These are phyloP conservation scores for Mortierella sp. DNA, from an alignment of 371 early-diverging fungal genomes.

Conservation along the genomic window DNA sequence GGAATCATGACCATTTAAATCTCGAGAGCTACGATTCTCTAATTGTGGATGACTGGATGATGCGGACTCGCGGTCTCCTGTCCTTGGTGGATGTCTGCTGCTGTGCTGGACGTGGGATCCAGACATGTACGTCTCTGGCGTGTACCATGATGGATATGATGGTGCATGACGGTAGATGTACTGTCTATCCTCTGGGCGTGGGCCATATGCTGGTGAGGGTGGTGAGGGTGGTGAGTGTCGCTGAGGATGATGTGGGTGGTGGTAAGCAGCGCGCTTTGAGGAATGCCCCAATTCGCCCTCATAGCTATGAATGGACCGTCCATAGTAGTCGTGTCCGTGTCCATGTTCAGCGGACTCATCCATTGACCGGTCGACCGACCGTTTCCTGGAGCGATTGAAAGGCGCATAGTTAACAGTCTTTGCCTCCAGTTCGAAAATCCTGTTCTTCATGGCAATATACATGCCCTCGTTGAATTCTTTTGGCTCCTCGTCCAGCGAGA, in stretches of 20 bases:
- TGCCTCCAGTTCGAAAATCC: slow-evolving; percentile 54
- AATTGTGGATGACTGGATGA: neutral
- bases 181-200: neutral
- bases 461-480: slow-evolving; percentile 48
- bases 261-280: slow-evolving; percentile 31
- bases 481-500: slow-evolving; percentile 49
- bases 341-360: slow-evolving; percentile 28
- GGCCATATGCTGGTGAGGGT: neutral
- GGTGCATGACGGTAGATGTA: slow-evolving; percentile 13
- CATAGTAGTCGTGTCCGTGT: neutral
- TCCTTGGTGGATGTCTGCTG: neutral
- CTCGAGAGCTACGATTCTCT: neutral
- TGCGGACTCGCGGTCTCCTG: slow-evolving; percentile 20
- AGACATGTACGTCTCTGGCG: slow-evolving; percentile 36
- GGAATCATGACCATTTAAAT: slow-evolving; percentile 1
- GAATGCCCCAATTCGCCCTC: slow-evolving; percentile 15
- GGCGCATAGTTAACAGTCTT: slow-evolving; percentile 49
- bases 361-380: slow-evolving; percentile 24
- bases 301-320: neutral
- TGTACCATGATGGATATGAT: slow-evolving; percentile 51
- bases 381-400: slow-evolving; percentile 38
- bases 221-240: neutral
- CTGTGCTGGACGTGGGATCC: slow-evolving; percentile 6
- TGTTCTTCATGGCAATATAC: slow-evolving; percentile 55
- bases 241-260: slow-evolving; percentile 10